Evolutionary conservation across 306 rosid species (phyloP), one percentile per base, ranked within the genome.

Genomic region (Mimosa bimucronata): DNA sequence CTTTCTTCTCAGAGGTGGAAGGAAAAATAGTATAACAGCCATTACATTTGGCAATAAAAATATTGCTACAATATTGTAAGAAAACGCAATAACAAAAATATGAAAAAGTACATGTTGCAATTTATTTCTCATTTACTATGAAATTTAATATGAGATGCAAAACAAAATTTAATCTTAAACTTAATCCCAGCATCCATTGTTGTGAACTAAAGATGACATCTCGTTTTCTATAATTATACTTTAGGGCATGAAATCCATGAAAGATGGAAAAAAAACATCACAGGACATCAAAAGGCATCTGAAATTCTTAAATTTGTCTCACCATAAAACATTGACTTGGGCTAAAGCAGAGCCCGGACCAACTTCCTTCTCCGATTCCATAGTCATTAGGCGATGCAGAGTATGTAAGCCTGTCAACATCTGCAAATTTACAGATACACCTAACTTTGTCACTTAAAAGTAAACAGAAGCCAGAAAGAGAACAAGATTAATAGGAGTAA

Each of bases 281-380:
- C 19, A 5, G 16, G 64, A 41, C 28, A 64, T 64, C 11, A 9
- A 76, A 75, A 53, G 37, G 67, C 7, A 1, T 9, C 26, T 50
- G 38, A 65, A 18, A 25, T 31, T 37, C 26, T 13, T 62, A 73
- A 48, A 3, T 62, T 75, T 75, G 67, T 73, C 71, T 82, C 86
- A 94, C 98, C 91, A 79, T 83, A 76, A 88, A 89, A 88, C 73
- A 86, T 69, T 94, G 97, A 70, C 75, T 79, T 21, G 97, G 97
- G 85, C 87, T 92, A 89, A 94, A 94, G 91, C 94, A 84, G 42
- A 94, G 89, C 61, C 98, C 98, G 13, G 94, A 88, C 98, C 98
- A 94, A 80, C 97, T 87, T 69, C 97, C 90, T 84, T 94, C 98
- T 58, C 97, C 93, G 73, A 91, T 66, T 69, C 97, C 94, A 79